Evolutionary conservation across 768 basidiomycete species (phyloP).

Genomic region (Tylopilus plumbeoviolaceoides): DNA sequence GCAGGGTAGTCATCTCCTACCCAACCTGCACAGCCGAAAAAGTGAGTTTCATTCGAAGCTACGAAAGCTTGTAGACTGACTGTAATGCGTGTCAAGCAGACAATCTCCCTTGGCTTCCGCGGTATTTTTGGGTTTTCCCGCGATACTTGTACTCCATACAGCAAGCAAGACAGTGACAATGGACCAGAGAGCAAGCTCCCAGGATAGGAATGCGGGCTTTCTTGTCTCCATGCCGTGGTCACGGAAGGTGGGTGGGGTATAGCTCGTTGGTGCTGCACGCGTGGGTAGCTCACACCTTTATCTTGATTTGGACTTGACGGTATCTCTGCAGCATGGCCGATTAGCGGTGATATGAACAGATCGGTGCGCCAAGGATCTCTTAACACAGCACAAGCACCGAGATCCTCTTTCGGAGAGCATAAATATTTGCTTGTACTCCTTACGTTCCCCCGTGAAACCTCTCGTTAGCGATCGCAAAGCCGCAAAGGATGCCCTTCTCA

Average conservation of each 20-base stretch:
- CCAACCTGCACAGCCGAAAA: constrained; percentile 14
- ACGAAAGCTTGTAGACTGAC: constrained; percentile 7
- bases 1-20: constrained; percentile 25
- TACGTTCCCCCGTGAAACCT: too few species aligned
- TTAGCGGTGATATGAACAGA: constrained; percentile 1
- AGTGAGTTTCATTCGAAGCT: not conserved
- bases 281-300: constrained; percentile 1
- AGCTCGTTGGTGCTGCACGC: not conserved
- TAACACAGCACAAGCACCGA: constrained; percentile 11
- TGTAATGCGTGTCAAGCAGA: constrained; percentile 9
- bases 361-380: not conserved
- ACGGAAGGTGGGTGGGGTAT: not conserved
- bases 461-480: not conserved
- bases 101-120: not conserved
- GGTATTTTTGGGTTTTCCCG: not conserved
- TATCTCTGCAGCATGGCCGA: not conserved
- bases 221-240: constrained; percentile 11
- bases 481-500: constrained; percentile 5
- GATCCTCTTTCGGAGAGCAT: not conserved
- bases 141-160: constrained; percentile 17
- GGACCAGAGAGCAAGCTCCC: constrained; percentile 25
- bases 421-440: not conserved
- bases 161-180: constrained; percentile 16
- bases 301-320: constrained; percentile 7
- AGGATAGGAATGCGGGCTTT: not conserved